Percentiles rank a stretch among this genome's conserved stretches.
Conservation (phyloP, 2,329 filamentous ascomycete genomes). For the Colletotrichum spaethianum region DNA sequence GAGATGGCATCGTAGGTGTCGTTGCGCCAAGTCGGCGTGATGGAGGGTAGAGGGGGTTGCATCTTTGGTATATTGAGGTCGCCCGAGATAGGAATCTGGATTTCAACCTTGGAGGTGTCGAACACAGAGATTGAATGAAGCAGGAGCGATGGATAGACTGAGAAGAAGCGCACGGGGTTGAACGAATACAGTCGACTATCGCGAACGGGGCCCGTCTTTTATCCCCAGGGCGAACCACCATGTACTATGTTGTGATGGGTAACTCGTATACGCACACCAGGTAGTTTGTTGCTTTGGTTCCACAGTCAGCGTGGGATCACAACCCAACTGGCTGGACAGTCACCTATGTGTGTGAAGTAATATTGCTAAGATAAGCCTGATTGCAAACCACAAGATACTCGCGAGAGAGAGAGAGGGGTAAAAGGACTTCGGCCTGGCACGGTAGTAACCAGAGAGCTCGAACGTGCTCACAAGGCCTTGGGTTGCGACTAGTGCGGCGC, state of each 20-base stretch:
- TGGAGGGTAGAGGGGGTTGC: conserved; percentile 43
- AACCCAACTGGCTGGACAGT: no score
- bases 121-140: neutral
- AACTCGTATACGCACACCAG: no score
- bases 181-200: conserved; percentile 1
- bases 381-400: no score
- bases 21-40: conserved; percentile 46
- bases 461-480: neutral
- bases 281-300: no score
- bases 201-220: conserved; percentile 22
- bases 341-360: no score
- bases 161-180: neutral
- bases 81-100: neutral
- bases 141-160: neutral
- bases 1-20: conserved; percentile 57
- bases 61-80: conserved; percentile 8
- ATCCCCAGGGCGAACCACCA: conserved; percentile 9
- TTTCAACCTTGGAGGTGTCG: conserved; percentile 7
- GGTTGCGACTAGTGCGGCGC: neutral
- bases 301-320: no score
- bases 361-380: no score
- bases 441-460: neutral
- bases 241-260: no score
- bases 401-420: no score
- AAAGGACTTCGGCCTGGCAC: no score